Evolutionary conservation across 345 rosid species (phyloP), one percentile per base, ranked within the genome.

Genomic region (Noccaea bulbosa): DNA sequence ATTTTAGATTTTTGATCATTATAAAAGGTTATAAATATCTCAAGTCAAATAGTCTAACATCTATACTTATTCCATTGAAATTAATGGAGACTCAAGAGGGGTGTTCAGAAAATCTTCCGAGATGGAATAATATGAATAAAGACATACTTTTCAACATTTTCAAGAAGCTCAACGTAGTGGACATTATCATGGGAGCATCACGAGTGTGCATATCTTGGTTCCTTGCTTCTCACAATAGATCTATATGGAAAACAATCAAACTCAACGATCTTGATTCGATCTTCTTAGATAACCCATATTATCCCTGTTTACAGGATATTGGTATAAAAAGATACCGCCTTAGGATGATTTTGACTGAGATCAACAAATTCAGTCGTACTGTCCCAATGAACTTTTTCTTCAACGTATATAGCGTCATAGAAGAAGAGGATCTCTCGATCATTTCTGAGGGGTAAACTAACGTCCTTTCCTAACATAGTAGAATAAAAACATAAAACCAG

Each of bases 161-260:
- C 10, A 38, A 48, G 46, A 57, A 17, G 62, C 30, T 56, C 44
- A 3, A 35, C 4, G 24, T 54, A 15, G 24, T 54, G 1, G 60
- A 54, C 35, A 3, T 57, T 37, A 17, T 11, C 45, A 17, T 37
- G 45, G 15, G 45, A 57, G 62, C 62, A 37, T 57, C 62, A 57
- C 15, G 33, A n/a, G 57, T 65, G 22, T 65, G 69, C 20, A n/a
- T 49, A 12, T 1, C 22, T 35, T 49, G 57, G 69, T 65, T 65
- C 57, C 69, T 65, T 49, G 69, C 33, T 9, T n/a, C 58, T 8
- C 69, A 49, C 57, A 14, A 48, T 7, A 65, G 8, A 65, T 2
- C 69, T 37, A 5, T 65, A 65, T 65, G 47, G 58, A 22, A 22
- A 14, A 59, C 48, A 11, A 40, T 59, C 17, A 59, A 59, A 12